These are phyloP conservation scores for Penicillium sp. DNA, from an alignment of 2,329 filamentous ascomycete species.

Conservation along the genomic window DNA sequence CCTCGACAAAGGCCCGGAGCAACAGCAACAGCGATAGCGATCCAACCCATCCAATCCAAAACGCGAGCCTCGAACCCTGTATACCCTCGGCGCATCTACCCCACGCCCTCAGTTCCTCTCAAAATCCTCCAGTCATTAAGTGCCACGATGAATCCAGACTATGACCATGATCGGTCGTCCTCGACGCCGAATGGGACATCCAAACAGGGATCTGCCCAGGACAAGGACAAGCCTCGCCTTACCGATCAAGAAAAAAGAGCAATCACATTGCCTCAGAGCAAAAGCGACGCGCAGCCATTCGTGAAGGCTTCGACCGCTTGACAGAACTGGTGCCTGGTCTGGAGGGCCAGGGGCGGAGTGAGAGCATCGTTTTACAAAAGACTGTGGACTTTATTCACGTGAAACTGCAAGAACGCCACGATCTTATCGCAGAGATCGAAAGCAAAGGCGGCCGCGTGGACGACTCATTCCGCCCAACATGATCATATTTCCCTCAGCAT, in stretches of 20 bases:
- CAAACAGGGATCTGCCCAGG: slow-evolving; percentile 27
- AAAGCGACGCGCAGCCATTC: slow-evolving; percentile 69
- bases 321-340: slow-evolving; percentile 78
- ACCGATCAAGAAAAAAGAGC: slow-evolving; percentile 68
- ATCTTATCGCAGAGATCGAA: slow-evolving; percentile 59
- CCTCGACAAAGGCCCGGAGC: background rate
- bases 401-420: slow-evolving; percentile 58
- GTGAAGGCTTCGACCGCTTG: slow-evolving; percentile 78
- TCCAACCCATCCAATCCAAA: background rate
- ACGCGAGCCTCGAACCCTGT: background rate
- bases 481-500: background rate
- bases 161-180: slow-evolving; percentile 33
- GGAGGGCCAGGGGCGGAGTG: slow-evolving; percentile 78
- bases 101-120: slow-evolving; percentile 25
- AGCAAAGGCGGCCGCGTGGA: slow-evolving; percentile 57
- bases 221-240: slow-evolving; percentile 60
- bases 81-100: slow-evolving; percentile 6
- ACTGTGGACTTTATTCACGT: slow-evolving; percentile 65
- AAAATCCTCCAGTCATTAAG: slow-evolving; percentile 9
- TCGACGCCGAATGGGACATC: slow-evolving; percentile 33
- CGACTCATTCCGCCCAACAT: slow-evolving; percentile 35
- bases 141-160: slow-evolving; percentile 27
- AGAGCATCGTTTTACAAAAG: slow-evolving; percentile 75
- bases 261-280: slow-evolving; percentile 69
- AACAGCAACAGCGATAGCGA: background rate